Base-by-base conservation (phyloP, 2,329 filamentous ascomycete species). In the Leptographium radiaticola region DNA sequence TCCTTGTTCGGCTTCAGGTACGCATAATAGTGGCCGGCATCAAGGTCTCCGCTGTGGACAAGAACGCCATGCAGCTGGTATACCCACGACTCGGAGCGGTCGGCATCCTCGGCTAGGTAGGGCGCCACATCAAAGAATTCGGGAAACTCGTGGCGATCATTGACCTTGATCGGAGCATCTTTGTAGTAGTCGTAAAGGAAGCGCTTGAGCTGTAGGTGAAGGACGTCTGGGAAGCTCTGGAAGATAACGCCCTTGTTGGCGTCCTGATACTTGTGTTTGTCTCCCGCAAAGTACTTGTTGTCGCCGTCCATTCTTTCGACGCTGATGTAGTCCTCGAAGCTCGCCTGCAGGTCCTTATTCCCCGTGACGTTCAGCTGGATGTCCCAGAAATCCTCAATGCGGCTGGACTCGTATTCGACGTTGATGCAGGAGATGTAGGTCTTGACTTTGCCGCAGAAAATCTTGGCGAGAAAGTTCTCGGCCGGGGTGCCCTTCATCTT, bases 351-450 rank as follows among this genome's bases (percentile, higher is more conserved):
- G 57, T 87, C 91, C 71, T 88, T 89, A 75, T 95, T 96, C 36
- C 89, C 90, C 58, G 87, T 86, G 51, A 98, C 94, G 61, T 97
- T 98, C 61, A 98, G 80, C 67, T 98, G 93, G 56, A 98, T 88
- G 66, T 98, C 93, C 93, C 93, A 98, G 67, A 96, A 98, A 62
- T 98, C 94, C 68, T 98, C 93, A 60, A 93, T 81, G 57, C 91
- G 81, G 58, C 90, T 95, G 25, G 89, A 96, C 71, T 97, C 91
- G 71, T 95, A 98, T 63, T 95, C 84, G 58, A 98, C 94, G 67
- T 98, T 93, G 67, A 98, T 96, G 72, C 94, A 98, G 25, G 88
- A 94, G 59, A 98, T 94, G 68, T 97, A 98, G 0, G 93, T 98
- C 73, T 97, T 97, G 68, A 94, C 90, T 70, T 97, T 97, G 55